phyloP scores from a whole-genome alignment of 1,139 yeast genomes.

The Dujonia santamariae region DNA sequence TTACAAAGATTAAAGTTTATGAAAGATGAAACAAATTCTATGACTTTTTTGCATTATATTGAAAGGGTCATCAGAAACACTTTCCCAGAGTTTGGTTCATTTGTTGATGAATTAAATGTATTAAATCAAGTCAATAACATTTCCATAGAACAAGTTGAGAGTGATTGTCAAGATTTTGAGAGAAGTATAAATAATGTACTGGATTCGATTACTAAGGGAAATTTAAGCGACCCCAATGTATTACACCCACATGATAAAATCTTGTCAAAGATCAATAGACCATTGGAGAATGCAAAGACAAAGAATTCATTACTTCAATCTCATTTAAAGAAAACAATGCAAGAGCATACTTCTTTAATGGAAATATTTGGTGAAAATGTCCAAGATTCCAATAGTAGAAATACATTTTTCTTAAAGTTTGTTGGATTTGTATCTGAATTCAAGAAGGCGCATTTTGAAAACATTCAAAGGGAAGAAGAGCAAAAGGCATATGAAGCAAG shows the following conservation, averaged over 20 bases:
- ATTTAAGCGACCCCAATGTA: constrained; percentile 60
- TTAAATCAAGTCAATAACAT: constrained; percentile 63
- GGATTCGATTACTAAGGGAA: constrained; percentile 64
- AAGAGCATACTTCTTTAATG: constrained; percentile 62
- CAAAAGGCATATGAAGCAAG: constrained; percentile 38
- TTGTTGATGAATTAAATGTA: constrained; percentile 72
- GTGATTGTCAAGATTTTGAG: constrained; percentile 66
- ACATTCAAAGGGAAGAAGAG: constrained; percentile 47
- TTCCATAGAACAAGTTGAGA: constrained; percentile 71
- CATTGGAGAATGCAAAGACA: constrained; percentile 60
- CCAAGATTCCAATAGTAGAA: constrained; percentile 46
- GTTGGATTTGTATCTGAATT: constrained; percentile 38
- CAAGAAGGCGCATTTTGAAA: constrained; percentile 45
- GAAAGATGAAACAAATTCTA: constrained; percentile 75
- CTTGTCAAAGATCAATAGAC: constrained; percentile 40
- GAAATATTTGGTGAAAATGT: constrained; percentile 80
- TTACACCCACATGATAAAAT: constrained; percentile 81
- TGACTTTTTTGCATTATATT: constrained; percentile 82
- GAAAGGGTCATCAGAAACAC: constrained; percentile 75
- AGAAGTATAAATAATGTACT: constrained; percentile 51
- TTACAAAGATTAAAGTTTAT: constrained; percentile 80
- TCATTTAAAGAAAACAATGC: constrained; percentile 53
- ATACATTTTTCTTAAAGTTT: constrained; percentile 37
- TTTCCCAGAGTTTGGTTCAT: constrained; percentile 74
- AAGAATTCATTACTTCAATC: constrained; percentile 56